Base-by-base conservation (phyloP, 2,329 filamentous ascomycete genomes). In the Paraconiothyrium sp. region DNA sequence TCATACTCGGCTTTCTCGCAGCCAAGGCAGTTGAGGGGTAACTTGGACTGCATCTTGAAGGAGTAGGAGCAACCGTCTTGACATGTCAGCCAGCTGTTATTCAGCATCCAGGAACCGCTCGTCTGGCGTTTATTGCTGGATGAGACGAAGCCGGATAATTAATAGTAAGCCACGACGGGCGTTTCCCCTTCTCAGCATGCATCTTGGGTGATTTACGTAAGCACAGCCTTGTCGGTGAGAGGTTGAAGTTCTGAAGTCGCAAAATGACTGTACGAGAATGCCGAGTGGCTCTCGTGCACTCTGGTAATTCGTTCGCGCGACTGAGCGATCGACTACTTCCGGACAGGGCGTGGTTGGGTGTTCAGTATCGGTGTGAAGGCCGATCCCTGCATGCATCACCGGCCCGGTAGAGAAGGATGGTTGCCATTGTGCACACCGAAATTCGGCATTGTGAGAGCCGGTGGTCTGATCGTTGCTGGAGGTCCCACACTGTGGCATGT, bases 51-150 rank as follows among this genome's bases (percentile, higher is more conserved):
- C 10, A 16, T 27, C 24, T 49, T 24, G 46, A 16, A 35, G 20
- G 20, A 8, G 48, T 32, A 52, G 9, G 49, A 13, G 20, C n/a
- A 24, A 39, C 5, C 41, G n/a, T 44, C 16, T 37, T 47, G 41
- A 16, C 32, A 20, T 48, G 51, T 32, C 24, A 54, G 37, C 51
- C 37, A 20, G 7, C 16, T 27, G 24, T 8, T 13, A 10, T 13
- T n/a, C 43, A 37, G 8, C 43, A 32, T 41, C 30, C 9, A 24
- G 30, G n/a, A 35, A 55, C 30, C 13, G 16, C 41, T 7, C n/a
- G 30, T 27, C 14, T 47, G 43, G 54, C 54, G 43, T 35, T 47
- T 37, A n/a, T 56, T 20, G 41, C 48, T 56, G 54, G 54, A 16
- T 22, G n/a, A 47, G 20, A 27, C 6, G 32, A 34, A 10, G 20